These are phyloP conservation scores for Psilocybe azurescens DNA, from an alignment of 768 basidiomycete genomes.

Conservation along the genomic window DNA sequence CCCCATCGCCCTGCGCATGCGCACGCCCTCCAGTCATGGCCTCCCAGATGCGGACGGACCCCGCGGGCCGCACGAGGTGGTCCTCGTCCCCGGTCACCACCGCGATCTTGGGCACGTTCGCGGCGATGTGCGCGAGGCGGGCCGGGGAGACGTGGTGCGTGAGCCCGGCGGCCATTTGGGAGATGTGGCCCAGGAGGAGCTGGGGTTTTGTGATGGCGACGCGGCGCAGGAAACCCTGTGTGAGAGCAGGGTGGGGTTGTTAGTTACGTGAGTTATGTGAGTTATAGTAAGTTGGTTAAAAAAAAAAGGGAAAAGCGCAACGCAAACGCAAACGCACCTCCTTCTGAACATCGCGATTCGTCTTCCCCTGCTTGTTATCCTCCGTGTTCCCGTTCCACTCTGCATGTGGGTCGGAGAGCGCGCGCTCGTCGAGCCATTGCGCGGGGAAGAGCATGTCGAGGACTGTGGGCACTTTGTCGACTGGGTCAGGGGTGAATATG, in stretches of 20 bases:
- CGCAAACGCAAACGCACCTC: conserved; percentile 43
- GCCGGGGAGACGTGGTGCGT: conserved; percentile 63
- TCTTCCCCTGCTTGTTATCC: conserved; percentile 46
- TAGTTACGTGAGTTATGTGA: background rate
- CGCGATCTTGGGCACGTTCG: conserved; percentile 65
- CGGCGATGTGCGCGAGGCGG: conserved; percentile 53
- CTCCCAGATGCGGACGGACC: conserved; percentile 56
- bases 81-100: conserved; percentile 77
- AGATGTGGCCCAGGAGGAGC: conserved; percentile 61
- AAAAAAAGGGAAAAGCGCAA: background rate
- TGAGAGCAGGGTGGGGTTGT: background rate
- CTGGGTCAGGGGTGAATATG: conserved; percentile 48
- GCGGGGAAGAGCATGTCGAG: conserved; percentile 64
- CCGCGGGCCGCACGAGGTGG: conserved; percentile 53
- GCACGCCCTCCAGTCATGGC: conserved; percentile 59
- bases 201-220: conserved; percentile 62
- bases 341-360: conserved; percentile 64
- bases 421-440: conserved; percentile 63
- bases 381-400: conserved; percentile 26
- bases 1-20: background rate
- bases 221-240: conserved; percentile 51
- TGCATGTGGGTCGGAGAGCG: conserved; percentile 50
- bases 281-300: background rate
- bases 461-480: conserved; percentile 52
- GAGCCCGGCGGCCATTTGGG: conserved; percentile 73